phyloP scores from a whole-genome alignment of 192 early-diverging fungal genomes.

The Diversispora epigaea region DNA sequence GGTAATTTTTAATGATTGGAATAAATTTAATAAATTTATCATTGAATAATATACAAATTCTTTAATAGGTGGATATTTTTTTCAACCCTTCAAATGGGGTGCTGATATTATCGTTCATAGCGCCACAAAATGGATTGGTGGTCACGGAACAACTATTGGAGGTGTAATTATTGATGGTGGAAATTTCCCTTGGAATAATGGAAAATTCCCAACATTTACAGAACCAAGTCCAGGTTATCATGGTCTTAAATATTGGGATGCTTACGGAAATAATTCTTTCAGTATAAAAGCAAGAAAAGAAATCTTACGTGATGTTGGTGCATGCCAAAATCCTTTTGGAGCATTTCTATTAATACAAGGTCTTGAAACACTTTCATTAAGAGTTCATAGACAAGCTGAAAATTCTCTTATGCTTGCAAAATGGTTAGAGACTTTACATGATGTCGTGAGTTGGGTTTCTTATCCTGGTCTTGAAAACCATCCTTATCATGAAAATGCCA shows the following conservation, averaged over 20 bases:
- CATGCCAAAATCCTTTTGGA: slow-evolving; percentile 85
- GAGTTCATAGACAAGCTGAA: slow-evolving; percentile 81
- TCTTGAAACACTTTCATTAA: slow-evolving; percentile 86
- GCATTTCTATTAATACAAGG: slow-evolving; percentile 87
- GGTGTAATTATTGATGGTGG: slow-evolving; percentile 88
- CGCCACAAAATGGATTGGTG: slow-evolving; percentile 92
- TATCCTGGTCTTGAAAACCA: slow-evolving; percentile 84
- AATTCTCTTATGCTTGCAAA: slow-evolving; percentile 78
- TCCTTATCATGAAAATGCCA: slow-evolving; percentile 74
- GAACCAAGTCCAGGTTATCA: slow-evolving; percentile 84
- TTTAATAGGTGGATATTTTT: slow-evolving; percentile 61
- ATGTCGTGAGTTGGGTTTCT: slow-evolving; percentile 80
- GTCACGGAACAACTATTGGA: slow-evolving; percentile 92
- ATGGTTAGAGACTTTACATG: slow-evolving; percentile 68
- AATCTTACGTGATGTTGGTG: slow-evolving; percentile 80
- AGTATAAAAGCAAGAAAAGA: slow-evolving; percentile 80
- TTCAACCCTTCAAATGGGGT: slow-evolving; percentile 86
- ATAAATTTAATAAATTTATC: neutral
- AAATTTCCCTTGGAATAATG: slow-evolving; percentile 87
- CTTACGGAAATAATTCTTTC: slow-evolving; percentile 79
- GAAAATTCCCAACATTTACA: slow-evolving; percentile 84
- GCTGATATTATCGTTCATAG: slow-evolving; percentile 95
- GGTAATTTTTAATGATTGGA: slow-evolving; percentile 31
- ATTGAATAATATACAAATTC: neutral
- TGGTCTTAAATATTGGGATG: slow-evolving; percentile 84